Conservation (phyloP, 2,329 filamentous ascomycete genomes). For the Penicillium sp. region DNA sequence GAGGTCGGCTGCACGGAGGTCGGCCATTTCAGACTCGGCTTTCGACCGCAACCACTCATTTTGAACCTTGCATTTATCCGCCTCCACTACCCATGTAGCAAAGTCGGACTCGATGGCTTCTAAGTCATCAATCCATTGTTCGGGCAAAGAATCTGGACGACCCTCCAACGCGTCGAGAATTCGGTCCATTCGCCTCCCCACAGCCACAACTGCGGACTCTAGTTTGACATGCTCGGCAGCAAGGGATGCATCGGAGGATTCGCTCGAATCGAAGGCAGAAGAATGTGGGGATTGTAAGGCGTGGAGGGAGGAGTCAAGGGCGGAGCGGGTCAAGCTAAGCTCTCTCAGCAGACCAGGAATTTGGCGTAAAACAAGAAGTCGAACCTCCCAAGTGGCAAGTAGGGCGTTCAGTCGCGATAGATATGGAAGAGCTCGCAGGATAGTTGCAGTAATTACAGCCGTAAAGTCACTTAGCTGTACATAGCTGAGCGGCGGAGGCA, state of each 20-base stretch:
- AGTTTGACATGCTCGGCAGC: slow-evolving; percentile 54
- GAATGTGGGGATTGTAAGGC: slow-evolving; percentile 26
- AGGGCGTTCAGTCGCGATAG: slow-evolving; percentile 70
- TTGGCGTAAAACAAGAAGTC: slow-evolving; percentile 70
- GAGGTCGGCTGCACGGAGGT: neutral
- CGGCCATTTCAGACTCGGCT: slow-evolving; percentile 4
- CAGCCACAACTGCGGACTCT: slow-evolving; percentile 64
- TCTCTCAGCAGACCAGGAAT: slow-evolving; percentile 67
- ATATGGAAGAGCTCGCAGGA: slow-evolving; percentile 82
- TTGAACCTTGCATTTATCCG: slow-evolving; percentile 70
- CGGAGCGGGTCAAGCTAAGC: slow-evolving; percentile 49
- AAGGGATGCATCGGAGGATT: slow-evolving; percentile 38
- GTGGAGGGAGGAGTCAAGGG: slow-evolving; percentile 35
- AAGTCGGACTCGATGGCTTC: slow-evolving; percentile 76
- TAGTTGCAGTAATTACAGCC: slow-evolving; percentile 84
- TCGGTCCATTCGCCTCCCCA: slow-evolving; percentile 73
- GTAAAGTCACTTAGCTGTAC: slow-evolving; percentile 83
- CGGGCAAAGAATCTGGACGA: slow-evolving; percentile 76
- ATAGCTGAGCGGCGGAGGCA: slow-evolving; percentile 50
- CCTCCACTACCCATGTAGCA: slow-evolving; percentile 74
- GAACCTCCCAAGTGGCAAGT: slow-evolving; percentile 74
- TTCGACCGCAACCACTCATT: slow-evolving; percentile 51
- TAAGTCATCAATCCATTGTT: slow-evolving; percentile 82
- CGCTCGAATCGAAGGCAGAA: slow-evolving; percentile 25
- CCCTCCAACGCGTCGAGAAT: slow-evolving; percentile 88